Conservation (phyloP, 108 stramenopile genomes). For the Cyclostephanos tholiformis region DNA sequence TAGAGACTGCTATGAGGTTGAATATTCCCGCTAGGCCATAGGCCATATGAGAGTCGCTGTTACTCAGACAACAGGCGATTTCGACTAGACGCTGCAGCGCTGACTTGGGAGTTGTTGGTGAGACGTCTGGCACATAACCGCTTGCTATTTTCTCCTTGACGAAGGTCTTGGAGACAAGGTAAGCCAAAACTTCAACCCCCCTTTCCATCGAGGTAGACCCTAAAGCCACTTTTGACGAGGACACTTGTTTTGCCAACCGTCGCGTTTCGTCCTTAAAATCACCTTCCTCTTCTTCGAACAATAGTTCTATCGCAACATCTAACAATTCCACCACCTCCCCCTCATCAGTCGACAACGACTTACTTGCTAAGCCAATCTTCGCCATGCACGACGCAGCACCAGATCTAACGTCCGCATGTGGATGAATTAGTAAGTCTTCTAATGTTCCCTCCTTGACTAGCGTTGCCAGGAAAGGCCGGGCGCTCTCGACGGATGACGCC, state of each 20-base stretch:
- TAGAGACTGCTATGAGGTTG: constrained; percentile 81
- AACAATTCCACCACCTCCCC: constrained; percentile 75
- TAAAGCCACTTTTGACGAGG: constrained; percentile 8
- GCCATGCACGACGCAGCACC: constrained; percentile 86
- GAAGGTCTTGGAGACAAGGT: constrained; percentile 83
- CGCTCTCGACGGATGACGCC: constrained; percentile 73
- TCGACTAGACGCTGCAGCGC: constrained; percentile 79
- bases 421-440: constrained; percentile 57
- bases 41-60: constrained; percentile 67
- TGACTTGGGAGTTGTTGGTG: constrained; percentile 41
- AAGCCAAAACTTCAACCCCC: constrained; percentile 91
- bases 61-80: constrained; percentile 60
- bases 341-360: constrained; percentile 60
- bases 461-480: constrained; percentile 56
- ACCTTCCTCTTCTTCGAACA: constrained; percentile 60
- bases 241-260: background rate
- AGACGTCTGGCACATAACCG: constrained; percentile 63
- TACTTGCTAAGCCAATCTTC: constrained; percentile 82
- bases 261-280: constrained; percentile 19
- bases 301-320: constrained; percentile 75
- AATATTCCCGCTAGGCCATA: constrained; percentile 90
- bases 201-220: constrained; percentile 80
- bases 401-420: constrained; percentile 74
- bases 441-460: constrained; percentile 62
- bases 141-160: constrained; percentile 90